Evolutionary conservation across 2,329 filamentous ascomycete species (phyloP), one percentile per base, ranked within the genome.

Genomic region (Didymella arachidicola): DNA sequence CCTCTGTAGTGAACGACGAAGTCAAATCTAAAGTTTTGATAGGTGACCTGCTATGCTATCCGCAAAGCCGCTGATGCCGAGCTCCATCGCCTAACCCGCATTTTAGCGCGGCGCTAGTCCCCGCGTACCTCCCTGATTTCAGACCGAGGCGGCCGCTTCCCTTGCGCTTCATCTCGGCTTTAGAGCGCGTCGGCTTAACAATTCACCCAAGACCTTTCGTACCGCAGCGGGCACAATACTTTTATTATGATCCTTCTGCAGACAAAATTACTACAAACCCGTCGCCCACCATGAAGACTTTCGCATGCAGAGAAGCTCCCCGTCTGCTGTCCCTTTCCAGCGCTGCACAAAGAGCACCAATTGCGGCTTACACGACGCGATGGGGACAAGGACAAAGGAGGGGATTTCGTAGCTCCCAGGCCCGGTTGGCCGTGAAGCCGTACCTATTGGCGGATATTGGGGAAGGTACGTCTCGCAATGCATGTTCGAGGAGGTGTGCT

Each of bases 391-490:
- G 66, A n/a, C 68, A 72, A 36, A 61, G 60, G 48, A 68, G 72
- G 68, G 80, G 79, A 49, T 79, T 82, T 49, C 72, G 74, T 59
- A 66, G 61, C 22, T 76, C 78, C 18, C 57, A 63, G 14, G 64
- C 57, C 18, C 58, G 70, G 41, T 65, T 75, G 26, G 85, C 83
- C 1, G 83, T 95, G 45, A 94, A 94, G 79, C 91, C 92, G 1
- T 93, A 95, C 59, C 72, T 94, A 39, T 79, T 96, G 59, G 91
- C 92, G 62, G 92, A 96, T 73, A 95, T 96, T 77, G 92, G 92
- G 49, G 92, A 96, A 83, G 90, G 90, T 90, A 68, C 63, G 79
- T 74, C 10, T 11, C 46, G 22, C 18, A 29, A 12, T 19, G 18
- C 29, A 8, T 44, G 16, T 46, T 38, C 4, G 6, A n/a, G 10